Evolutionary conservation across 2,329 filamentous ascomycete genomes (phyloP).

Genomic region (Raffaelea ambrosiae): DNA sequence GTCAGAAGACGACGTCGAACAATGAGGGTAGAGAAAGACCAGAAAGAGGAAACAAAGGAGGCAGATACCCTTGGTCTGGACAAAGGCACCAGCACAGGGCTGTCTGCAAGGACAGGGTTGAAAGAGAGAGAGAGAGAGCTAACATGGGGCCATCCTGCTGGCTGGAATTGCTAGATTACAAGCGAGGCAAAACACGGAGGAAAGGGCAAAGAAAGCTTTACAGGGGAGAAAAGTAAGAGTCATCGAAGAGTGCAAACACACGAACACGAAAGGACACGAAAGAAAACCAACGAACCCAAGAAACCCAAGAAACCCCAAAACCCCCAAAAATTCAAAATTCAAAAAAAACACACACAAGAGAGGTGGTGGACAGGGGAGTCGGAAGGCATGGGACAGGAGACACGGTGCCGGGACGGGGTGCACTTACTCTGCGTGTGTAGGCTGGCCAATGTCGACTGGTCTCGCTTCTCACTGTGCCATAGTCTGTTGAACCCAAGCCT

Average conservation of each 20-base stretch:
- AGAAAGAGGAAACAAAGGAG: too few relatives aligned
- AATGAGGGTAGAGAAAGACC: not conserved
- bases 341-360: conserved; percentile 2
- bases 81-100: too few relatives aligned
- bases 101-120: too few relatives aligned
- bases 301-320: not conserved
- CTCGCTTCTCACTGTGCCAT: not conserved
- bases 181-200: too few relatives aligned
- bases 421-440: not conserved
- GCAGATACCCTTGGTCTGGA: too few relatives aligned
- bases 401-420: not conserved
- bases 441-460: too few relatives aligned
- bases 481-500: not conserved
- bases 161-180: too few relatives aligned
- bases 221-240: too few relatives aligned
- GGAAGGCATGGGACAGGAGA: not conserved
- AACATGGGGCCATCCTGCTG: too few relatives aligned
- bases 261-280: conserved; percentile 1
- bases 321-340: not conserved
- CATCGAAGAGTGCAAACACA: too few relatives aligned
- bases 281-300: not conserved
- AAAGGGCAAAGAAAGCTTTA: too few relatives aligned
- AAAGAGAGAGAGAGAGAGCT: too few relatives aligned
- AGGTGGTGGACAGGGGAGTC: not conserved
- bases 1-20: not conserved